These are phyloP conservation scores for Acacia acuminata DNA, from an alignment of 306 rosid genomes.

Conservation along the genomic window DNA sequence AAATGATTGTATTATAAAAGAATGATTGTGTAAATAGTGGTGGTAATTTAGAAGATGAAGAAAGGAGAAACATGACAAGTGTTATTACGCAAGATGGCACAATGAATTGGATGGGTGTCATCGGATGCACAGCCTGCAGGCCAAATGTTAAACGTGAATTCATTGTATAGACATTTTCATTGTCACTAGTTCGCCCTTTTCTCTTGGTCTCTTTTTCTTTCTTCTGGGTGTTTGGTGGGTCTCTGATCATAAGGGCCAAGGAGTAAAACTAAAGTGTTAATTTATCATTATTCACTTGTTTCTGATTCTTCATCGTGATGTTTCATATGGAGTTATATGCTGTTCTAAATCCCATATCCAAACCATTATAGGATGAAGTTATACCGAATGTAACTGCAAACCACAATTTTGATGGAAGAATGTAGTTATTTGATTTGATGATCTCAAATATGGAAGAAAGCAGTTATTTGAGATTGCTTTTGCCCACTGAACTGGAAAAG, in stretches of 20 bases:
- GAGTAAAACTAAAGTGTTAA: neutral
- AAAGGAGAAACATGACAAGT: slow-evolving; percentile 21
- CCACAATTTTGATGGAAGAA: too few relatives aligned
- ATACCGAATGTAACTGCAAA: neutral
- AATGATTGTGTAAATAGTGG: slow-evolving; percentile 30
- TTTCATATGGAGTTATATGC: neutral
- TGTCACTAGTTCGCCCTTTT: neutral
- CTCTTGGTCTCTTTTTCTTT: neutral
- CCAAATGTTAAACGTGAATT: neutral
- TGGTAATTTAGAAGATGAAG: slow-evolving; percentile 21
- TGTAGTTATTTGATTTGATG: too few relatives aligned
- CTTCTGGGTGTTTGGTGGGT: neutral
- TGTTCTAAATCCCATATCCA: too few relatives aligned
- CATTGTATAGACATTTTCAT: neutral
- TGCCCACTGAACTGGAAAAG: neutral
- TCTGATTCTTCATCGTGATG: neutral
- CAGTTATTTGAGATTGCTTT: neutral
- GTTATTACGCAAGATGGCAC: neutral
- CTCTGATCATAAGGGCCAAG: neutral
- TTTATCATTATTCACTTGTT: neutral
- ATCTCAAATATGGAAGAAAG: too few relatives aligned
- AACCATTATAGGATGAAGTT: neutral
- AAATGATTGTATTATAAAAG: neutral
- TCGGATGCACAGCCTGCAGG: neutral
- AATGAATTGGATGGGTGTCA: neutral